A percentile compares a stretch with the other conserved stretches of the same genome.
These are phyloP conservation scores for Ganoderma multipileum DNA, from an alignment of 1,284 basidiomycete species.

Conservation along the genomic window DNA sequence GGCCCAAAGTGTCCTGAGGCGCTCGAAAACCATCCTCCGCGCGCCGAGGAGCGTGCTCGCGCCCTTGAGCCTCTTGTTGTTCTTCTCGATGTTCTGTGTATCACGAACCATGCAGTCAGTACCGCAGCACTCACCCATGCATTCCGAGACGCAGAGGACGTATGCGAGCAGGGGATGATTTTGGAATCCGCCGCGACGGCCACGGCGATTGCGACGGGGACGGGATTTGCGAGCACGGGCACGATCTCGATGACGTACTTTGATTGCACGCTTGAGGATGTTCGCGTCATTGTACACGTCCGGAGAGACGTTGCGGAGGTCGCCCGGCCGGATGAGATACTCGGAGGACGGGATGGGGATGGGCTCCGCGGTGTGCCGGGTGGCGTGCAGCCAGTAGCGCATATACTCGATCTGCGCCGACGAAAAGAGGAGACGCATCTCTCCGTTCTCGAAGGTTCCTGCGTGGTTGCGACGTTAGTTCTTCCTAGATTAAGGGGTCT, in stretches of 20 bases:
- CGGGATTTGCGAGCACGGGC: conserved; percentile 10
- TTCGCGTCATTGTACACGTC: conserved; percentile 61
- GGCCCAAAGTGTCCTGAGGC: conserved; percentile 66
- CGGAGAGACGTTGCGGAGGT: conserved; percentile 62
- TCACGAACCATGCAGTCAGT: conserved; percentile 9
- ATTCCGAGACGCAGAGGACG: background rate
- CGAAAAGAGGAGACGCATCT: conserved; percentile 78
- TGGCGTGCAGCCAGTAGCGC: conserved; percentile 83
- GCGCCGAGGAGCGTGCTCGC: conserved; percentile 54
- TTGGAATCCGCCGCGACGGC: background rate
- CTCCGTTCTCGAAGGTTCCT: conserved; percentile 70
- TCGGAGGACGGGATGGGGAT: conserved; percentile 78
- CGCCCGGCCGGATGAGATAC: conserved; percentile 64
- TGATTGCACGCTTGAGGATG: conserved; percentile 62
- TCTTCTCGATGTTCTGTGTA: conserved; percentile 72
- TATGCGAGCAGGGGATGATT: conserved; percentile 3
- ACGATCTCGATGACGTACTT: conserved; percentile 47
- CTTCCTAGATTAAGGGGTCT: background rate
- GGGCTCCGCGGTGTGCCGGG: conserved; percentile 66
- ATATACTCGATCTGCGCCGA: conserved; percentile 86
- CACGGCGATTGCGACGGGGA: conserved; percentile 10
- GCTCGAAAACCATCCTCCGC: conserved; percentile 69
- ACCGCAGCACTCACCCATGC: background rate
- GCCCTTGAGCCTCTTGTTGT: conserved; percentile 78
- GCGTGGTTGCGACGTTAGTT: conserved; percentile 7